Percentiles rank a stretch among this genome's conserved stretches.
Conservation (phyloP, 257 asterid genomes). For the Ligustrum vulgare region DNA sequence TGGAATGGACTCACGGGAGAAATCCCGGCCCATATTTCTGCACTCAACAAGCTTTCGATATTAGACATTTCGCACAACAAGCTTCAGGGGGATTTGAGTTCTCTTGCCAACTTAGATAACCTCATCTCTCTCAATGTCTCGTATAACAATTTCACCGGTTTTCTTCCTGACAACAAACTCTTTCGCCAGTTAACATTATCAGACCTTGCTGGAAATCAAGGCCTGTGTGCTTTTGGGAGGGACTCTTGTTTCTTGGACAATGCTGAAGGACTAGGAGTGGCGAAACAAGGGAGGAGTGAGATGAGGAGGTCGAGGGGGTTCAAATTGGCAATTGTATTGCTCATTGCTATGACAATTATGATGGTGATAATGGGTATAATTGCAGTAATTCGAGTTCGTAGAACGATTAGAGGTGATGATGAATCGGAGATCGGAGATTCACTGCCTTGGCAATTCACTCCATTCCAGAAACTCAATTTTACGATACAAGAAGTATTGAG, state of each 20-base stretch:
- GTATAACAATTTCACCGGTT: conserved; percentile 71
- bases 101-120: conserved; percentile 59
- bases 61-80: conserved; percentile 72
- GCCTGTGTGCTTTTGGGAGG: conserved; percentile 53
- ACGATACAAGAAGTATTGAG: conserved; percentile 49
- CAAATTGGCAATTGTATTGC: conserved; percentile 52
- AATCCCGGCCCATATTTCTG: conserved; percentile 59
- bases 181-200: conserved; percentile 63
- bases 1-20: conserved; percentile 61
- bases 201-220: conserved; percentile 61
- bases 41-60: conserved; percentile 58
- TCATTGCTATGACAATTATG: conserved; percentile 39
- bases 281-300: conserved; percentile 15
- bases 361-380: conserved; percentile 56
- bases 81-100: conserved; percentile 61
- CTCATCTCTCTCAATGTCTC: conserved; percentile 72
- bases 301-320: conserved; percentile 51
- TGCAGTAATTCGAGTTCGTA: conserved; percentile 53
- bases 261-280: conserved; percentile 27
- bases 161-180: conserved; percentile 71
- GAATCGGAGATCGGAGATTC: conserved; percentile 52
- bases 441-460: conserved; percentile 69
- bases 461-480: conserved; percentile 69
- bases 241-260: conserved; percentile 60
- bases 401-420: conserved; percentile 41